phyloP scores from a whole-genome alignment of 2,329 filamentous ascomycete species.

The Torrubiella hemipterigena region DNA sequence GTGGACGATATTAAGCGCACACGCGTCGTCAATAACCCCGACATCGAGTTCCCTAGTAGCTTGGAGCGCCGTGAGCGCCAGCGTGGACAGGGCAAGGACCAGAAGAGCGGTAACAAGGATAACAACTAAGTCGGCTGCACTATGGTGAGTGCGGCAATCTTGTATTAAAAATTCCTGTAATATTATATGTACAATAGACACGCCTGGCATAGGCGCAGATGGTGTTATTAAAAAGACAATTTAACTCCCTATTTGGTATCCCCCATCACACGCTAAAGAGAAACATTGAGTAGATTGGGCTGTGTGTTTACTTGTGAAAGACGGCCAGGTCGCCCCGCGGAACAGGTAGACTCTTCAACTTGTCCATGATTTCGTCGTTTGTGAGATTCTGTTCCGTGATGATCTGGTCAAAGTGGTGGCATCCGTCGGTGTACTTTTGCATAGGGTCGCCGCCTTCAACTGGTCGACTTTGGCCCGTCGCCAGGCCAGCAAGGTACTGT shows the following conservation, averaged over 20 bases:
- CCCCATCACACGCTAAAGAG: slow-evolving; percentile 4
- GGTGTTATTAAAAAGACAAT: too few relatives aligned
- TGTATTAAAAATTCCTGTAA: slow-evolving; percentile 4
- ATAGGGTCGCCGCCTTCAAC: slow-evolving; percentile 35
- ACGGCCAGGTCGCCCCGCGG: slow-evolving; percentile 41
- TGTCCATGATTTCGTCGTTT: slow-evolving; percentile 58
- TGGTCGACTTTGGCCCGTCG: slow-evolving; percentile 37
- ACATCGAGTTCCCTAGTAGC: slow-evolving; percentile 26
- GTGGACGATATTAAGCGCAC: slow-evolving; percentile 14
- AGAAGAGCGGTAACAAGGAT: too few relatives aligned
- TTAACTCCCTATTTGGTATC: slow-evolving; percentile 1
- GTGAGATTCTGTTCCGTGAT: slow-evolving; percentile 63
- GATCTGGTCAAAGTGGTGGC: slow-evolving; percentile 71
- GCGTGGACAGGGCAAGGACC: too few relatives aligned
- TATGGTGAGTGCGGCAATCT: neutral
- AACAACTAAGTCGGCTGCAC: neutral
- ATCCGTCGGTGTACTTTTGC: slow-evolving; percentile 60
- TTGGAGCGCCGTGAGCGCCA: slow-evolving; percentile 18
- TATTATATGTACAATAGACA: neutral
- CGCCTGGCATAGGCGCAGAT: too few relatives aligned
- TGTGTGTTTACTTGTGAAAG: slow-evolving; percentile 33
- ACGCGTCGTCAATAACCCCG: slow-evolving; percentile 25
- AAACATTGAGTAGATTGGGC: neutral
- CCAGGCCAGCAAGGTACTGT: slow-evolving; percentile 44
- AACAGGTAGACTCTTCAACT: slow-evolving; percentile 45